Evolutionary conservation across 2,329 filamentous ascomycete genomes (phyloP), one percentile per base, ranked within the genome.

Genomic region (Fusarium scirpi): DNA sequence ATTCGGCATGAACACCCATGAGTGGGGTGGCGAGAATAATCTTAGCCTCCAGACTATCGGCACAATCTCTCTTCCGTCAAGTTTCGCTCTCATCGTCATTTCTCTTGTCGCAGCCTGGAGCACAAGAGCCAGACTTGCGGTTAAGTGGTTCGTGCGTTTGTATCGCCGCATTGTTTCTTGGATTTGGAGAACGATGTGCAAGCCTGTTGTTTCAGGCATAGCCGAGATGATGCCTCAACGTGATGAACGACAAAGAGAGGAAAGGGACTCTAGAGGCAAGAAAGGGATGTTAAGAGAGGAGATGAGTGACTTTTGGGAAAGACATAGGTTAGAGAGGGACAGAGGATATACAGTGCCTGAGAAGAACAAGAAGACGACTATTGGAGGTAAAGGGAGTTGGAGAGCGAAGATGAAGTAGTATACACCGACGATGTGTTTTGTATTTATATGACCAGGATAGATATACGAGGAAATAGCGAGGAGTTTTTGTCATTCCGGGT

Each of bases 1-100:
- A 1, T 91, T 91, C 58, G 88, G 89, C 56, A 90, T 91, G 84
- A 91, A 91, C 71, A 88, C 87, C 5, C 79, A 77, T 6, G 88
- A 90, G 76, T 90, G 88, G 88, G 86, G 85, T 30, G 84, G 82
- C 3, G 80, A 80, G 18, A 80, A 84, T 24, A 81, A 85, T 13
- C 77, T 84, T 2, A 77, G 80, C 5, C 77, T 88, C 10, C 70
- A 66, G 16, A 78, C 80, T 6, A 86, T 88, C 24, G 86, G 85
- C 3, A 70, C 78, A 38, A 82, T 88, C 51, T 80, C 85, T 6
- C 78, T 84, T 46, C 88, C 82, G 43, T 78, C 80, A 9, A 89
- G 83, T 41, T 79, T 77, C n/a, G 44, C 81, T 2, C 73, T 90
- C 11, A 86, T 90, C 43, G 70, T 80, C 2, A 69, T 81, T 1